Evolutionary conservation across 2,329 filamentous ascomycete species (phyloP), one percentile per base, ranked within the genome.

Genomic region (Fusarium bactridioides): DNA sequence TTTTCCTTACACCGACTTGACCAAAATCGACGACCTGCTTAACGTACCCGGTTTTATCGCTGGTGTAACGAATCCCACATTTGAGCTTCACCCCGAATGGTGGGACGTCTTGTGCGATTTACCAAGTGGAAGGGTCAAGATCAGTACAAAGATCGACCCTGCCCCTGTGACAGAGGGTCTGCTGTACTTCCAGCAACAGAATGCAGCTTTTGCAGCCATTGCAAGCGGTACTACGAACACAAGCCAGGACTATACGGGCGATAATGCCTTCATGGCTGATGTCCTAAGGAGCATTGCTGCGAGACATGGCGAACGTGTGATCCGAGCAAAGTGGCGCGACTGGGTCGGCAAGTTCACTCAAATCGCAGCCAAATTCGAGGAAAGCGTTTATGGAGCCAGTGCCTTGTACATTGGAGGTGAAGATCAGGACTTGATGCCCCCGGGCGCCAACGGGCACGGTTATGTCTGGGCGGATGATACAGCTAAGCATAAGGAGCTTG

Each of bases 11-110:
- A 99, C 96, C 2, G 96, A 99, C 83, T 87, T 99, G 47, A 98
- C 94, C 72, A 99, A 99, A 83, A 95, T 99, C 67, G 96, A 99
- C 74, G 96, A 98, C 79, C 88, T 99, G 16, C 87, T 99, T 53
- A 95, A 97, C 77, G 96, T 99, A 0, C 95, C 96, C 11, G 96
- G 96, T 5, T 99, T 99, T 82, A 97, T 99, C 76, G 96, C 96
- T 6, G 96, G 96, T 64, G 96, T 99, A 44, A 99, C 95, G 3
- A 99, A 99, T 79, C 96, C 96, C 10, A 95, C 94, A 0, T 99
- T 99, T 80, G 94, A 95, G 69, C 90, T 94, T 78, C 95, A 98
- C 78, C 93, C 93, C 0, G 95, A 98, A 80, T 99, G 96, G 96
- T 99, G 96, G 96, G 96, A 99, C 82, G 84, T 99, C 15, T 87